These are phyloP conservation scores for Elsinoe australis DNA, from an alignment of 2,329 filamentous ascomycete species.

Conservation along the genomic window DNA sequence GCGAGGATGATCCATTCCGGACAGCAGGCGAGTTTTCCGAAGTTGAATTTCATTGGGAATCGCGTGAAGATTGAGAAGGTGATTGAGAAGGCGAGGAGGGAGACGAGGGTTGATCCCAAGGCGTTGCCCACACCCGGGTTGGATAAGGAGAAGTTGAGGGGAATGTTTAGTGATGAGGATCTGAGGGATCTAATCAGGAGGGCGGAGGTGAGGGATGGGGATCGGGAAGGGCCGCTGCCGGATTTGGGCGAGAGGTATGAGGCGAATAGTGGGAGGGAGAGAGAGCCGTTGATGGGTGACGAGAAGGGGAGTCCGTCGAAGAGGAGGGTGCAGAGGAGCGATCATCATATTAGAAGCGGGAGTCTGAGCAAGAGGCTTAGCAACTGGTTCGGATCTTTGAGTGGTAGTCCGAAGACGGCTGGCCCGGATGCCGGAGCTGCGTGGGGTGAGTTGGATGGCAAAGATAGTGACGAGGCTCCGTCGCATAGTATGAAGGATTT, in stretches of 20 bases:
- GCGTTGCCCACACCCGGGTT: constrained; percentile 27
- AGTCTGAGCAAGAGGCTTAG: constrained; percentile 15
- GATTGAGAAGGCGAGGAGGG: constrained; percentile 50
- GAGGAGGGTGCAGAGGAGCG: not conserved
- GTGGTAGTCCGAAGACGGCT: constrained; percentile 5
- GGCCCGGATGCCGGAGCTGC: constrained; percentile 3
- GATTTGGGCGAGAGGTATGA: not conserved
- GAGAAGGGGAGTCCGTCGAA: constrained; percentile 2
- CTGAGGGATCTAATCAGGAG: constrained; percentile 35
- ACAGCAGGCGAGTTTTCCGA: constrained; percentile 82
- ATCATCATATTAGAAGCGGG: constrained; percentile 19
- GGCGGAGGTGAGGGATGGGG: constrained; percentile 27
- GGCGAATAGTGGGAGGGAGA: constrained; percentile 7
- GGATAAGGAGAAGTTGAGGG: constrained; percentile 23
- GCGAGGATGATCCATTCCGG: constrained; percentile 86
- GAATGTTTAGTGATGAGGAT: constrained; percentile 42
- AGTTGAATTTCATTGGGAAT: constrained; percentile 84
- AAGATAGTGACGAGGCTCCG: not conserved
- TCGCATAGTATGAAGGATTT: constrained; percentile 6
- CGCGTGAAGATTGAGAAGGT: constrained; percentile 72
- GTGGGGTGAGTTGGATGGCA: constrained; percentile 1
- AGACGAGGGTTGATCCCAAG: constrained; percentile 30
- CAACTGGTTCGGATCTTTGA: constrained; percentile 13
- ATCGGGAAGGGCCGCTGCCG: too few species aligned
- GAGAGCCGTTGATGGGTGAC: constrained; percentile 19